Evolutionary conservation across 192 early-diverging fungal genomes (phyloP), one percentile per base, ranked within the genome.

Genomic region (Chytriomyces sp.): DNA sequence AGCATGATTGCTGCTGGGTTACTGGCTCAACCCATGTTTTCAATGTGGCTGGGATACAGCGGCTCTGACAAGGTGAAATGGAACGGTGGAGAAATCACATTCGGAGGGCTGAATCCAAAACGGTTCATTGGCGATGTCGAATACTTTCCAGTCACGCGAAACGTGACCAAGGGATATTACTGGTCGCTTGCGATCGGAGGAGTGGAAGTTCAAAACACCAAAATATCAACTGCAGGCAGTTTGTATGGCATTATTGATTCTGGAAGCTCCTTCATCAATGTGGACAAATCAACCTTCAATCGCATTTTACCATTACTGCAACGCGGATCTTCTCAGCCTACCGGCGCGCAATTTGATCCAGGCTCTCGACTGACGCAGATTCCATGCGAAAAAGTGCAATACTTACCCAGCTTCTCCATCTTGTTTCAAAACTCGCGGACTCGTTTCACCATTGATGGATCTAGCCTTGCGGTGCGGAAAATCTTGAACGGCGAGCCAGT

Each of bases 81-180:
- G 45, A 67, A 46, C 26, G 66, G 66, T 11, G 49, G 68, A 7
- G 18, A 10, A 18, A 44, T 69, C 20, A 28, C 26, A 16, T 69
- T 69, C 6, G 68, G 68, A n/a, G 68, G 68, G 20, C 13, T 57
- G 44, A 67, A 67, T 45, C n/a, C 18, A 7, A 67, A 67, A 18
- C 68, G 45, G 8, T 48, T 53, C 18, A 20, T 20, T 49, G 45
- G 45, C 18, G 13, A 48, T 23, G 20, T 69, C 48, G 53, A 20
- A n/a, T 69, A 48, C 11, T n/a, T 26, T 57, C 18, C 68, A 8
- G 50, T 53, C 9, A 67, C 53, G 16, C 13, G 28, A 8, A 16
- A 43, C 46, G 66, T 67, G 0, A 28, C 66, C 10, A 48, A 50
- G 18, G 23, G 23, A 8, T 69, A 69, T 50, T 69, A 69, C 10